A percentile compares a stretch with the other conserved stretches of the same genome.
Conservation (phyloP, 805 yeast genomes). For the Alloascoidea hylecoeti region DNA sequence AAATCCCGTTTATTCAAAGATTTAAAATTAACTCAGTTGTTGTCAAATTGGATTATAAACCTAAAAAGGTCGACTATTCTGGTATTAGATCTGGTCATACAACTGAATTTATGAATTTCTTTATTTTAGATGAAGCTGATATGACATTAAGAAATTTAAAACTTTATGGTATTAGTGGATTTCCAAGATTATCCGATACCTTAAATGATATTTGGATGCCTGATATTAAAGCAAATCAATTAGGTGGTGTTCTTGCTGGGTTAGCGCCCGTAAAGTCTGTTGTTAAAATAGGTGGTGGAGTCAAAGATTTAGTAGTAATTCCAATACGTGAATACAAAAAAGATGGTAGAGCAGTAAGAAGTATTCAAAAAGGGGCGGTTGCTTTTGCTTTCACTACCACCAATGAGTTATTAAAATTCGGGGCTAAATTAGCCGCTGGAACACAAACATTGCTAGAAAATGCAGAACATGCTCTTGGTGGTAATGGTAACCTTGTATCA, state of each 20-base stretch:
- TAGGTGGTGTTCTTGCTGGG: slow-evolving; percentile 73
- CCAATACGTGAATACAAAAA: slow-evolving; percentile 64
- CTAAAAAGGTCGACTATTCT: slow-evolving; percentile 73
- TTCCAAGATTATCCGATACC: slow-evolving; percentile 37
- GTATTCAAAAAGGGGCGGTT: slow-evolving; percentile 62
- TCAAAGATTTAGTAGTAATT: slow-evolving; percentile 55
- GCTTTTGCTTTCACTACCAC: slow-evolving; percentile 68
- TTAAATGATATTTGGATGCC: slow-evolving; percentile 78
- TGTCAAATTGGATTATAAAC: slow-evolving; percentile 77
- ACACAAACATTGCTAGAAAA: slow-evolving; percentile 71
- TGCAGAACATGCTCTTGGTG: slow-evolving; percentile 70
- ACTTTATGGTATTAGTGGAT: slow-evolving; percentile 68
- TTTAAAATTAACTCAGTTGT: slow-evolving; percentile 45
- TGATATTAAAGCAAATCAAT: slow-evolving; percentile 68
- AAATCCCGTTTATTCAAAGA: slow-evolving; percentile 52
- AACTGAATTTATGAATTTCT: slow-evolving; percentile 78
- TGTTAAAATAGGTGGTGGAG: slow-evolving; percentile 65
- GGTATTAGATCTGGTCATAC: slow-evolving; percentile 81
- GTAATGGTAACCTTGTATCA: no score
- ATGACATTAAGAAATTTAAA: slow-evolving; percentile 46
- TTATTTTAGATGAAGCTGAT: slow-evolving; percentile 76
- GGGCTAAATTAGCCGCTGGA: slow-evolving; percentile 79
- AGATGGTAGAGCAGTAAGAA: slow-evolving; percentile 55
- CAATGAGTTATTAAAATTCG: slow-evolving; percentile 66
- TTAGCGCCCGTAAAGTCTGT: slow-evolving; percentile 70